Evolutionary conservation across 75 land plant species (phyloP).

Genomic region (Isoetes taiwanensis): DNA sequence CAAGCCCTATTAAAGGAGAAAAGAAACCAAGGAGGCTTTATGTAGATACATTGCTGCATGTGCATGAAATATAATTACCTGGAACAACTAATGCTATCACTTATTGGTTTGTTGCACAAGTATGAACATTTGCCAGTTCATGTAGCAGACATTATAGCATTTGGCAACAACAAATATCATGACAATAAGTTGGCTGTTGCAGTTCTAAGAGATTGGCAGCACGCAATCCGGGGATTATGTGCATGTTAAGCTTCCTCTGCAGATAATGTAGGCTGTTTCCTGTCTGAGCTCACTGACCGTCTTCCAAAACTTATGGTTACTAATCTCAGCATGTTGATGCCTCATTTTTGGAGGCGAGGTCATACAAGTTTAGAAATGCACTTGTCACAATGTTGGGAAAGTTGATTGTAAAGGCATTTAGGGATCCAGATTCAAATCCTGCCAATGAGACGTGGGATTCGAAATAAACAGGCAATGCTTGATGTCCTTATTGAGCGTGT

Average conservation of each 20-base stretch:
- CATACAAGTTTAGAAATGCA: constrained; percentile 87
- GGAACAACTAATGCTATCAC: constrained; percentile 61
- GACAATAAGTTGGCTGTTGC: constrained; percentile 66
- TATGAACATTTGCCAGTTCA: constrained; percentile 53
- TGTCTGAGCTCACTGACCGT: constrained; percentile 77
- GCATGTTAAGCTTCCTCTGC: constrained; percentile 71
- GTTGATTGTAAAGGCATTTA: constrained; percentile 63
- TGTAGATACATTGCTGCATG: constrained; percentile 67
- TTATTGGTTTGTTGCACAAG: constrained; percentile 70
- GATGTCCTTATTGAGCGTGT: constrained; percentile 72
- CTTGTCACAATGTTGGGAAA: constrained; percentile 83
- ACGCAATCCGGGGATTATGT: constrained; percentile 67
- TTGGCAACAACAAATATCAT: constrained; percentile 51
- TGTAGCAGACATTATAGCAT: constrained; percentile 61
- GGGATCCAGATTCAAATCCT: constrained; percentile 49
- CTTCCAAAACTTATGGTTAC: constrained; percentile 66
- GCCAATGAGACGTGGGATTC: constrained; percentile 49
- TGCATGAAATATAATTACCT: constrained; percentile 63
- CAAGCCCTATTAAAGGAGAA: constrained; percentile 42
- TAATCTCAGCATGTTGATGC: constrained; percentile 75
- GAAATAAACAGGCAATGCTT: constrained; percentile 92
- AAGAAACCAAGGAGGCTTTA: constrained; percentile 51
- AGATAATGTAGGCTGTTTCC: constrained; percentile 80
- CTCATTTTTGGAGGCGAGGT: constrained; percentile 94
- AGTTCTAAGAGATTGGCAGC: constrained; percentile 71